Conservation (phyloP, 2,329 filamentous ascomycete genomes). For the Aspergillus brunneoviolaceus region DNA sequence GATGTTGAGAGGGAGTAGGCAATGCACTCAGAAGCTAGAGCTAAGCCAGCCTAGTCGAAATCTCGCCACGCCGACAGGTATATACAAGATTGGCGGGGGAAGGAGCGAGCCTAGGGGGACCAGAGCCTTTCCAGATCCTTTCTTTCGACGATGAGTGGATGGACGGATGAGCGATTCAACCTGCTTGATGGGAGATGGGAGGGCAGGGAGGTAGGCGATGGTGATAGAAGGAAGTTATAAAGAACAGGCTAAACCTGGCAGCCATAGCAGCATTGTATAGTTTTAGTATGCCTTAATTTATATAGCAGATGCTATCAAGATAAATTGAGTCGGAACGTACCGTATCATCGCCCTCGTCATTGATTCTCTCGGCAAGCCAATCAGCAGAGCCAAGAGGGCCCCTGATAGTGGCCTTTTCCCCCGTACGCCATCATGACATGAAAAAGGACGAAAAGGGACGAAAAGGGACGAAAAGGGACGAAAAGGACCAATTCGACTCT, state of each 20-base stretch:
- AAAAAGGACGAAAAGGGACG: neutral
- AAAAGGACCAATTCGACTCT: too few species aligned
- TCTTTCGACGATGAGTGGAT: neutral
- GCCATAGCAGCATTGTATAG: neutral
- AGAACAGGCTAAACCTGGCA: neutral
- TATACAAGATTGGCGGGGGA: neutral
- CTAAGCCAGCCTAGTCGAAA: neutral
- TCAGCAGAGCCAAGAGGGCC: neutral
- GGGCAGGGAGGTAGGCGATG: neutral
- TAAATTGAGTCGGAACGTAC: neutral
- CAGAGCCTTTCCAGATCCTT: too few species aligned
- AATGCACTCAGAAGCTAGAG: neutral
- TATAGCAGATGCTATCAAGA: neutral
- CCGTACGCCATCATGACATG: conserved; percentile 3
- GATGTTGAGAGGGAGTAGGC: neutral
- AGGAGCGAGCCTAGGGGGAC: neutral
- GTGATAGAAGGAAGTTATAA: neutral
- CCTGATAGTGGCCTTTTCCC: conserved; percentile 1
- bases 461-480: neutral
- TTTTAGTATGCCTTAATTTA: too few species aligned
- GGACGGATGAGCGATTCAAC: neutral
- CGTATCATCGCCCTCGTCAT: conserved; percentile 2
- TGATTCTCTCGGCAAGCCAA: neutral
- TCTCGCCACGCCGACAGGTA: neutral
- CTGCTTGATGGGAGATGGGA: neutral